These are phyloP conservation scores for Thermomucor indicae-seudaticae DNA, from an alignment of 371 early-diverging fungal genomes.

Conservation along the genomic window DNA sequence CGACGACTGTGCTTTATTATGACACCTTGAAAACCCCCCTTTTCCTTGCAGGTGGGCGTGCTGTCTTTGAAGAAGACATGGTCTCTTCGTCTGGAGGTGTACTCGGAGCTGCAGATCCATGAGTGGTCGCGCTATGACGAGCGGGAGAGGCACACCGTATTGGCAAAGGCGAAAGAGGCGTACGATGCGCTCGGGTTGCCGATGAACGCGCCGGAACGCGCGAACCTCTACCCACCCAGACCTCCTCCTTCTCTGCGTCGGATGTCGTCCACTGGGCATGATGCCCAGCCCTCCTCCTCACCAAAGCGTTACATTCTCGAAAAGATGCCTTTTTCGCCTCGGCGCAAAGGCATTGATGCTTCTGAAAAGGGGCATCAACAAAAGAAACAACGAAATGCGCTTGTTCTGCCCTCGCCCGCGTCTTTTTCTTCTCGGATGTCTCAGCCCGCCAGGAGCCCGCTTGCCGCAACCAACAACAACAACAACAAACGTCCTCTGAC, in stretches of 20 bases:
- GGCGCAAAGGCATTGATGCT: too few species aligned
- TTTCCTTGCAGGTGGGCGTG: slow-evolving; percentile 7
- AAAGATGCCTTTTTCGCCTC: too few species aligned
- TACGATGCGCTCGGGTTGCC: slow-evolving; percentile 47
- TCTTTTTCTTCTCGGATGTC: too few species aligned
- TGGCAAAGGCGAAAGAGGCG: slow-evolving; percentile 42
- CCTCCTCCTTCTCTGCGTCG: slow-evolving; percentile 6
- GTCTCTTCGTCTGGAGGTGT: slow-evolving; percentile 44
- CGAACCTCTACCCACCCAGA: slow-evolving; percentile 27
- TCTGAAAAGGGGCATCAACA: too few species aligned
- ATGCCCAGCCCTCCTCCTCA: too few species aligned
- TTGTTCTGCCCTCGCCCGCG: too few species aligned
- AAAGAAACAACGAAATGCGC: too few species aligned
- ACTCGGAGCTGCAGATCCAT: slow-evolving; percentile 45
- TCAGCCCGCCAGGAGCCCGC: too few species aligned
- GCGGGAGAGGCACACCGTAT: slow-evolving; percentile 36
- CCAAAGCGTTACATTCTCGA: too few species aligned
- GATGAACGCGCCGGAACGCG: slow-evolving; percentile 46
- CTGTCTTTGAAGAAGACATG: slow-evolving; percentile 25
- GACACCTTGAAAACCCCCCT: background rate
- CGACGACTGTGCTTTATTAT: too few species aligned
- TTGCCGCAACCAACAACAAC: background rate
- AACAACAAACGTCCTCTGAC: background rate
- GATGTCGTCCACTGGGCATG: slow-evolving; percentile 7
- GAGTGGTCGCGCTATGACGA: slow-evolving; percentile 52